phyloP scores from a whole-genome alignment of 495 filamentous ascomycete genomes.

The Penicillium samsonianum region DNA sequence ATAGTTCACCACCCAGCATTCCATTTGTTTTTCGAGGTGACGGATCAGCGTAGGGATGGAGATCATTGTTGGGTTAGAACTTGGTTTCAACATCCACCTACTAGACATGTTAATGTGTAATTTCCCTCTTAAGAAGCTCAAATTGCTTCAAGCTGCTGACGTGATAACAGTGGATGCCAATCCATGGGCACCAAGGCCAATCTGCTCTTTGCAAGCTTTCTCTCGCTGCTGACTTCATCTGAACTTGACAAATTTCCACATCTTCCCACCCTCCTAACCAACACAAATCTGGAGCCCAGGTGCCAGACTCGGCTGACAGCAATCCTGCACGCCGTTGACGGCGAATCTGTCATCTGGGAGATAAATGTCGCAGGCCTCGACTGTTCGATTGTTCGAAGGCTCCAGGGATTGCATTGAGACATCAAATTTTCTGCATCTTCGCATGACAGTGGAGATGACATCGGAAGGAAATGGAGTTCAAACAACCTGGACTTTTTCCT shows the following conservation, averaged over 20 bases:
- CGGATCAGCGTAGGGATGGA: background rate
- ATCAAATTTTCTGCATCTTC: slow-evolving; percentile 5
- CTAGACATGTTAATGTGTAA: background rate
- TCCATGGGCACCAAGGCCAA: background rate
- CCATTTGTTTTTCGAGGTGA: background rate
- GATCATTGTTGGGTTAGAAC: too few species aligned
- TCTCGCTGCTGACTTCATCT: background rate
- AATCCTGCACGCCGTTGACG: slow-evolving; percentile 1
- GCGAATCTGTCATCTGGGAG: background rate
- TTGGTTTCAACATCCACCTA: background rate
- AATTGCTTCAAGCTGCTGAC: background rate
- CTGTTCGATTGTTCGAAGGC: background rate
- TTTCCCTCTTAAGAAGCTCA: background rate
- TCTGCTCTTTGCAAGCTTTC: background rate
- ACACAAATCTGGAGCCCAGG: background rate
- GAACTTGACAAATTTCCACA: background rate
- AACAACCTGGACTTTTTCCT: background rate
- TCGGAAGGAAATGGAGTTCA: slow-evolving; percentile 6
- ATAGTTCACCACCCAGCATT: background rate
- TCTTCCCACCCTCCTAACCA: background rate
- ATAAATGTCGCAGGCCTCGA: slow-evolving; percentile 9
- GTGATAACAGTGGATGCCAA: background rate
- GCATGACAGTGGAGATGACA: slow-evolving; percentile 12
- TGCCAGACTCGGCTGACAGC: background rate
- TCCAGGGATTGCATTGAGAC: slow-evolving; percentile 6